Evolutionary conservation across 306 rosid genomes (phyloP).

Genomic region (Prunus kanzakura): DNA sequence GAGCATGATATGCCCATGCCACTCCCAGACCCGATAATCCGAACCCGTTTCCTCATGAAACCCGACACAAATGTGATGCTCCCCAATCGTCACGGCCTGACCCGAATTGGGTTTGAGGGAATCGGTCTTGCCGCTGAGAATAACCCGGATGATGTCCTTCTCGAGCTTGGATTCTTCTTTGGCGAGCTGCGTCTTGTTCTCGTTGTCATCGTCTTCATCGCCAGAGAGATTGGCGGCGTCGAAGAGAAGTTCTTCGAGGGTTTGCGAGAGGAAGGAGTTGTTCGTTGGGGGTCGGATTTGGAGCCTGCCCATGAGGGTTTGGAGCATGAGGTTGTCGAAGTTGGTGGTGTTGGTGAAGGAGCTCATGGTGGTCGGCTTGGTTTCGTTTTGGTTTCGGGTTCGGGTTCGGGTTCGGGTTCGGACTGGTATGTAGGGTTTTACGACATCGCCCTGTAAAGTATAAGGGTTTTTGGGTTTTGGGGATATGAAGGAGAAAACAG

Average conservation of each 20-base stretch:
- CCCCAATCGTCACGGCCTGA: conserved; percentile 71
- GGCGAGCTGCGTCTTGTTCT: conserved; percentile 43
- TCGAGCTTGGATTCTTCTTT: conserved; percentile 59
- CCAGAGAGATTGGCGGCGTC: conserved; percentile 40
- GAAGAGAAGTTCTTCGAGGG: conserved; percentile 75
- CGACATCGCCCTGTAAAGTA: background rate
- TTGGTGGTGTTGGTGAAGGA: conserved; percentile 42
- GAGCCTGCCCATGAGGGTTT: conserved; percentile 66
- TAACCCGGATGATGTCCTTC: conserved; percentile 54
- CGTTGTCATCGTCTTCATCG: conserved; percentile 37
- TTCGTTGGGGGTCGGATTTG: conserved; percentile 48
- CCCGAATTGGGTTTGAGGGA: conserved; percentile 81
- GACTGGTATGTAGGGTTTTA: conserved; percentile 22
- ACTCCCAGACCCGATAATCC: conserved; percentile 92
- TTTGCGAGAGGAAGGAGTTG: conserved; percentile 47
- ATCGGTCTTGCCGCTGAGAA: conserved; percentile 54
- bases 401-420: background rate
- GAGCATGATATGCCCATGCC: conserved; percentile 95
- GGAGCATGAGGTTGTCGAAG: conserved; percentile 64
- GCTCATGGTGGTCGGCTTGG: conserved; percentile 46
- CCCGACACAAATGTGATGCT: conserved; percentile 77
- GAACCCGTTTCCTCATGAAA: conserved; percentile 72
- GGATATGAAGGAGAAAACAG: background rate
- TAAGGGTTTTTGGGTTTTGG: background rate
- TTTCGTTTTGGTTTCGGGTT: background rate